Evolutionary conservation across 805 yeast species (phyloP), one percentile per base, ranked within the genome.

Genomic region (Suhomyces sp.): DNA sequence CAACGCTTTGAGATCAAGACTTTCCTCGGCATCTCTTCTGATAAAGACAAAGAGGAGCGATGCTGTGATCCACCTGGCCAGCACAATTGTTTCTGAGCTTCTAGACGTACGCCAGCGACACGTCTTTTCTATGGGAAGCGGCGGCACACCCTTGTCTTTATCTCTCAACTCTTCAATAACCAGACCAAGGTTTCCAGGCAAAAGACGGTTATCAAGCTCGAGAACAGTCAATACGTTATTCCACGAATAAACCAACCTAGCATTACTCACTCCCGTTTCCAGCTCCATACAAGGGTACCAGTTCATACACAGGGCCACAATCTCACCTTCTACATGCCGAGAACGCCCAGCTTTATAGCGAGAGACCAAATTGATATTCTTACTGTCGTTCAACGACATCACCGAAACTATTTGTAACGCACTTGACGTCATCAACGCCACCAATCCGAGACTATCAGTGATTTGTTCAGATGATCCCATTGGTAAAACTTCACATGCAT

Each of bases 191-290:
- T 71, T 68, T 0, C 51, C 17, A 0, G 76, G 73, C 12, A 72
- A 64, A 6, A 67, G 62, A 10, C 72, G 72, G 49, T 72, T 64
- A 17, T 63, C 66, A 2, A 85, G 65, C 50, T 84, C 86, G 7
- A 85, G 57, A 1, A 89, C 60, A 0, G 84, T 81, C 49, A 88
- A 59, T 6, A 75, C 72, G 53, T 84, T 82, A n/a, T 81, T 73
- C 87, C 90, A 87, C 37, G 87, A 75, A 56, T 84, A 87, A 0
- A 87, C 92, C 41, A 89, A 64, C 53, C 76, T 68, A 0, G 89
- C 60, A 58, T 58, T 62, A 41, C 50, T 19, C n/a, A 51, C 47
- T 25, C 61, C 61, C 13, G 20, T 22, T 12, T 56, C 57, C 31
- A 51, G 9, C 77, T 79, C 44, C 56, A 70, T 65, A 49, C 73